Evolutionary conservation across 129 eudicot genomes (phyloP).

Genomic region (Mikania micrantha): DNA sequence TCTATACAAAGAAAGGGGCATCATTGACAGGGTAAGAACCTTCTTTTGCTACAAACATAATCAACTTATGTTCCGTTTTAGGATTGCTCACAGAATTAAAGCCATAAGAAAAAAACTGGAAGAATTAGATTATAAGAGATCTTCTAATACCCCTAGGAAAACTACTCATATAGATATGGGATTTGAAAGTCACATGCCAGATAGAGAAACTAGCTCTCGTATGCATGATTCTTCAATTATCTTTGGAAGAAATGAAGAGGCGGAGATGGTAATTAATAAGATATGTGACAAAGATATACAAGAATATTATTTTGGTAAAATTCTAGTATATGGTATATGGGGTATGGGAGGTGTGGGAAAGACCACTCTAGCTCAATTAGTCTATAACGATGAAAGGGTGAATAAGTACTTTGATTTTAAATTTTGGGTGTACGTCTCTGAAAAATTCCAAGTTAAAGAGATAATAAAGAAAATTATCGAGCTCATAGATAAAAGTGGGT

Average conservation of each 20-base stretch:
- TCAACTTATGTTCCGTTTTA: neutral
- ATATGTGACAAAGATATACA: neutral
- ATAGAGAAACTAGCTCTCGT: neutral
- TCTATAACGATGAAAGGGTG: no score
- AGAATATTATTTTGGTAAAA: neutral
- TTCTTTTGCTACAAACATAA: neutral
- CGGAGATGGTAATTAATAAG: neutral
- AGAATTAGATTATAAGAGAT: neutral
- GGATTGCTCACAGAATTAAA: conserved; percentile 2
- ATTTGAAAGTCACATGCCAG: neutral
- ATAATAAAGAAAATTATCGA: neutral
- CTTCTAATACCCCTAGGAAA: neutral
- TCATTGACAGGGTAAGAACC: neutral
- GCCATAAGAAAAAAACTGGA: neutral
- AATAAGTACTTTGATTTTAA: no score
- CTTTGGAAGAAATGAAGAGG: neutral
- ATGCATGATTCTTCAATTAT: neutral
- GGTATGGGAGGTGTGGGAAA: conserved; percentile 11
- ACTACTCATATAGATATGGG: neutral
- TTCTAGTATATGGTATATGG: neutral
- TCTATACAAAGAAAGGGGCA: neutral
- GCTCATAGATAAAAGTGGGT: neutral
- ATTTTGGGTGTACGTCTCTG: no score
- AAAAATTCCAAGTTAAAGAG: no score
- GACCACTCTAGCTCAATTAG: no score